Evolutionary conservation across 208 protist species (phyloP).

Genomic region (Tritrichomonas musculus): DNA sequence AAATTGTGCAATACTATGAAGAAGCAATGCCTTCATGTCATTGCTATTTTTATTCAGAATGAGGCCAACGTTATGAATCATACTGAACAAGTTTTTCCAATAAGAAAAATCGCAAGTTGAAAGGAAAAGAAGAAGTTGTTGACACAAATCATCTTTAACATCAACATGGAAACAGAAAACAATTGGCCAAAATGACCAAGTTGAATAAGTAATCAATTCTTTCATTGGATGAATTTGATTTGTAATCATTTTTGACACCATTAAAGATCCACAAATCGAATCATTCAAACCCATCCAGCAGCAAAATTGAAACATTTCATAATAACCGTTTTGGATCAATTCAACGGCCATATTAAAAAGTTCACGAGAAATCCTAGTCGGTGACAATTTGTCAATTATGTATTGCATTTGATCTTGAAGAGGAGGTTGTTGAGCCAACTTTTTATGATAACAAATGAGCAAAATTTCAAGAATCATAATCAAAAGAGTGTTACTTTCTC

Average conservation of each 20-base stretch:
- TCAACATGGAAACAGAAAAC: background rate
- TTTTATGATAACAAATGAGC: background rate
- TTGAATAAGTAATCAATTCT: background rate
- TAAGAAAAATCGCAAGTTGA: background rate
- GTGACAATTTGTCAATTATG: background rate
- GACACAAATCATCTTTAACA: background rate
- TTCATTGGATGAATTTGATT: background rate
- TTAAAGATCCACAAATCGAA: background rate
- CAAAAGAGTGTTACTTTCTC: background rate
- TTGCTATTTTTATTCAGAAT: background rate
- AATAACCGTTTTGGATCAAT: background rate
- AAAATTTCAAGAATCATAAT: background rate
- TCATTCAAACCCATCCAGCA: background rate
- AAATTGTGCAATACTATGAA: too few relatives aligned
- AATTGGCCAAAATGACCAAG: background rate
- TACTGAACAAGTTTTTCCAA: background rate
- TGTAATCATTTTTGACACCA: background rate
- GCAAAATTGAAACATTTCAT: background rate
- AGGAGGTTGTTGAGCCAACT: background rate
- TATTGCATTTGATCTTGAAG: background rate
- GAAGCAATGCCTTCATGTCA: too few relatives aligned
- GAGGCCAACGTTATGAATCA: background rate
- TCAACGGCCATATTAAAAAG: background rate
- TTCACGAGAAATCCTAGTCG: background rate
- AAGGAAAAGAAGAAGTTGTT: background rate